phyloP scores from a whole-genome alignment of 257 asterid genomes.

The Gentiana straminea region DNA sequence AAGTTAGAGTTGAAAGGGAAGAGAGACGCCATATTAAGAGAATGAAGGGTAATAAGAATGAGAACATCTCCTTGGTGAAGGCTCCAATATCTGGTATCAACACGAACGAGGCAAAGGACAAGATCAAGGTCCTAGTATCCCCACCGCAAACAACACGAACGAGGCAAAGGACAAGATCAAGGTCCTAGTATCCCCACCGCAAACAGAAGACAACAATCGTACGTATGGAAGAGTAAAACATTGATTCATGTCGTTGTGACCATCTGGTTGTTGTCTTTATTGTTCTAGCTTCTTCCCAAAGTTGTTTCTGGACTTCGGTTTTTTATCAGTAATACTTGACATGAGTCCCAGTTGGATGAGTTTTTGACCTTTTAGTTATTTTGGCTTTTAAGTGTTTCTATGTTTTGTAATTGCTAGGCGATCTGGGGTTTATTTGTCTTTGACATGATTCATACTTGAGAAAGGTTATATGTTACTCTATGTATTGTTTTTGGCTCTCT shows the following conservation, averaged over 20 bases:
- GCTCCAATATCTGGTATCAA: conserved; percentile 36
- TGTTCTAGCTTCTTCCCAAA: neutral
- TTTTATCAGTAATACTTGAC: neutral
- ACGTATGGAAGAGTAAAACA: conserved; percentile 26
- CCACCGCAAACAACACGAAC: conserved; percentile 6
- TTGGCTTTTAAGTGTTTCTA: too few relatives aligned
- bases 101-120: conserved; percentile 28
- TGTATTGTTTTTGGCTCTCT: too few relatives aligned
- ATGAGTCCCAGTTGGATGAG: neutral
- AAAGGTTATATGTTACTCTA: too few relatives aligned
- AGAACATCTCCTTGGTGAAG: conserved; percentile 45
- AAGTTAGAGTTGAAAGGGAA: conserved; percentile 67
- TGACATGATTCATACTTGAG: too few relatives aligned
- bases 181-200: conserved; percentile 17
- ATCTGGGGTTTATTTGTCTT: too few relatives aligned
- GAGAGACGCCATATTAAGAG: conserved; percentile 43
- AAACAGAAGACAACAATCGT: conserved; percentile 12
- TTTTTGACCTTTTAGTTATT: neutral
- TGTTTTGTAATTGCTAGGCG: too few relatives aligned
- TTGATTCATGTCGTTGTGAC: neutral
- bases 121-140: conserved; percentile 24
- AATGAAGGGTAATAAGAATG: conserved; percentile 47
- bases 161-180: conserved; percentile 37
- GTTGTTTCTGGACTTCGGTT: neutral
- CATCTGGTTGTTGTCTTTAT: neutral